Base-by-base conservation (phyloP, 345 rosid species). In the Sisymbrium irio region DNA sequence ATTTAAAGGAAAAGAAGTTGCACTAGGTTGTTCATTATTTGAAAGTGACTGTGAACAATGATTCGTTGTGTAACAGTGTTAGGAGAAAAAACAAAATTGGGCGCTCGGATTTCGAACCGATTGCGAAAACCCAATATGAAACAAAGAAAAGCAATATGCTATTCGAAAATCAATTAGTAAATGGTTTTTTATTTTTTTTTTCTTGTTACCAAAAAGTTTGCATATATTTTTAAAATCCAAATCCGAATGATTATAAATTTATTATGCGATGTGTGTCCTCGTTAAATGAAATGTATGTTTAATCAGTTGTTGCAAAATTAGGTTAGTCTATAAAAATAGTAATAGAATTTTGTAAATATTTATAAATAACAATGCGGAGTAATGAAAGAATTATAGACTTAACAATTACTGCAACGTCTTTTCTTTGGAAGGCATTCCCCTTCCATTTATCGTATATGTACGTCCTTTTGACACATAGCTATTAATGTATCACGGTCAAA, bases 31-130 rank as follows among this genome's bases (percentile, higher is more conserved):
- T 44, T 51, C 63, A 67, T 51, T 62, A 68, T 53, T 42, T 54
- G 65, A 69, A 76, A 68, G 64, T 62, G 79, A 54, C 62, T 47
- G 32, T 76, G 50, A 61, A 62, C 62, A 69, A 54, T 67, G 55
- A 61, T 40, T 30, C 9, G 35, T 35, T 36, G 17, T 44, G 17
- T 44, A 22, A 63, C 12, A 46, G n/a, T 75, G 63, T 67, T 60
- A 4, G 39, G 30, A 45, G 46, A 54, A 35, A 54, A 46, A 63
- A 57, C 65, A 71, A 73, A 64, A 15, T 35, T 12, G 39, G 61
- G 27, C 36, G 15, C 30, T 46, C 12, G 42, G 15, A 47, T 74
- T 65, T 58, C 60, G 39, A 65, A 46, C 66, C 56, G 55, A 32
- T 57, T 73, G 51, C 46, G 44, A 58, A 58, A 58, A 20, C 22